Base-by-base conservation (phyloP, 2,329 filamentous ascomycete species). In the Cordyceps farinosa region DNA sequence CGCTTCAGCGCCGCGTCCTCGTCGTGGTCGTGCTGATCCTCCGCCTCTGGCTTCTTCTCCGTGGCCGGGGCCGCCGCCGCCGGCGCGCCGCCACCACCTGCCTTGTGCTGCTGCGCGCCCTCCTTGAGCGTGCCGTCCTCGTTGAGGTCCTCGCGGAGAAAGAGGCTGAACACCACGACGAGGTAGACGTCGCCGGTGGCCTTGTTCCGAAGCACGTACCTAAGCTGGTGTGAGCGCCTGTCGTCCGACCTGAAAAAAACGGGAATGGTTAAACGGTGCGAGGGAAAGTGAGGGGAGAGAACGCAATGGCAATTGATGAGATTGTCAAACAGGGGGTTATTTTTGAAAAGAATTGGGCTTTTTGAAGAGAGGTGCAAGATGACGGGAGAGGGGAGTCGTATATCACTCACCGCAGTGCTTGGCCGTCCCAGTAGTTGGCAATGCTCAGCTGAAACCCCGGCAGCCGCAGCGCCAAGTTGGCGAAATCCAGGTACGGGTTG, bases 401-500 rank as follows among this genome's bases (percentile, higher is more conserved):
- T 6, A 27, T 38, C 61, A 75, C 84, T 78, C 81, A 93, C 89
- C 90, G 83, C 55, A 92, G 77, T 13, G 86, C 85, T 77, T 93
- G 89, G 0, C 90, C 90, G 69, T 93, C 90, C 89, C 90, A 92
- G 72, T 91, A 92, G 69, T 84, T 87, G 74, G 92, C 86, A 60
- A 94, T 88, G 1, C 87, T 86, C 27, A 92, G 76, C 11, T 85
- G 85, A 69, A 92, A 91, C 0, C 90, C 89, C 0, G 91, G 91
- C 36, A 95, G 72, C 58, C 85, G 82, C 29, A 95, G 76, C 34
- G 89, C 82, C 70, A 94, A 88, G 68, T 89, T 87, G 75, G 74
- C 72, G 74, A 98, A 97, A 75, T 96, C 92, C 52, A 99, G 76
- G 76, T 96, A 97, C 1, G 90, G 90, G 74, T 98, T 98, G 76